Evolutionary conservation across 2,329 filamentous ascomycete genomes (phyloP).

Genomic region (Colletotrichum tamarilloi): DNA sequence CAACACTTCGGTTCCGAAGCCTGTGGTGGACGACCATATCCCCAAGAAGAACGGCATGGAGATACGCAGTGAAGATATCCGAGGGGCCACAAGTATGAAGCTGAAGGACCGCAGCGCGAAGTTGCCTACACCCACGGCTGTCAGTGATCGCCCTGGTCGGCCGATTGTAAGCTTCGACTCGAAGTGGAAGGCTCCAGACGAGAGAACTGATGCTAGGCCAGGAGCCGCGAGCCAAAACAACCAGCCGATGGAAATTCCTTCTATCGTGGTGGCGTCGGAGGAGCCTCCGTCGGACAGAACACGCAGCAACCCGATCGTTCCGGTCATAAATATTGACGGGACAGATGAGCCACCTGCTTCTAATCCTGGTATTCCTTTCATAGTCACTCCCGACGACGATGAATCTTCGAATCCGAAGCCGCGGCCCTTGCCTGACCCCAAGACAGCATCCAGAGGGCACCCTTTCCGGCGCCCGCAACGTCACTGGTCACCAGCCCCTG

Average conservation of each 20-base stretch:
- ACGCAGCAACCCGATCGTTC: conserved; percentile 48
- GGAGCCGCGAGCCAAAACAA: conserved; percentile 55
- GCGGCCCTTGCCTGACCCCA: conserved; percentile 62
- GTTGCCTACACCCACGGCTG: conserved; percentile 87
- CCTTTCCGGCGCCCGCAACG: conserved; percentile 55
- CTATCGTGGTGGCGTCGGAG: conserved; percentile 65
- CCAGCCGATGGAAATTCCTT: conserved; percentile 59
- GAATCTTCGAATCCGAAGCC: conserved; percentile 28
- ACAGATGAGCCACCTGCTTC: conserved; percentile 25
- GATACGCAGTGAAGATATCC: conserved; percentile 87
- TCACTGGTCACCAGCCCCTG: conserved; percentile 70
- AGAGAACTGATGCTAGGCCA: conserved; percentile 74
- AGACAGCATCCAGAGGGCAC: conserved; percentile 42
- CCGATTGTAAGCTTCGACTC: conserved; percentile 98
- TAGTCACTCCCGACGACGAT: conserved; percentile 59
- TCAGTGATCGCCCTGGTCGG: conserved; percentile 89
- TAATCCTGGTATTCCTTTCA: conserved; percentile 43
- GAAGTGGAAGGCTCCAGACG: conserved; percentile 80
- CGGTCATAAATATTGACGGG: conserved; percentile 58
- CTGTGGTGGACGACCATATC: conserved; percentile 52
- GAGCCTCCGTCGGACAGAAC: conserved; percentile 44
- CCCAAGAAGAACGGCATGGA: conserved; percentile 83
- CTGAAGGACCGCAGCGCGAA: conserved; percentile 87
- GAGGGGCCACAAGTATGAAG: conserved; percentile 89
- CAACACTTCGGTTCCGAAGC: conserved; percentile 61